These are phyloP conservation scores for Apiotrichum gracile DNA, from an alignment of 1,284 basidiomycete genomes.

Conservation along the genomic window DNA sequence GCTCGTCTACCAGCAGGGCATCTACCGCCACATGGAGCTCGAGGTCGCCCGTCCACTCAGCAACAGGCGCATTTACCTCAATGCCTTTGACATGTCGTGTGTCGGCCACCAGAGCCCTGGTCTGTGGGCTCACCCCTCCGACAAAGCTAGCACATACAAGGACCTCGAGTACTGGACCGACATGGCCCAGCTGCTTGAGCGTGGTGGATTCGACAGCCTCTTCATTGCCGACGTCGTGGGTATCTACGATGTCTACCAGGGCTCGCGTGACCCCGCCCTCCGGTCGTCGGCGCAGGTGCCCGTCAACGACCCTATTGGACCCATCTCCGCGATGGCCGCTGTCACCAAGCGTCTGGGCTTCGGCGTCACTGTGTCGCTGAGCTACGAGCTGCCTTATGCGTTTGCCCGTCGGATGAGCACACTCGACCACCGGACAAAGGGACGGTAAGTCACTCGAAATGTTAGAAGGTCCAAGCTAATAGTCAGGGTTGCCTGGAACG, in stretches of 20 bases:
- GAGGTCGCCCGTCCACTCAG: not conserved
- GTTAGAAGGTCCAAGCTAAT: too few species aligned
- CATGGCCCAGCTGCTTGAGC: constrained; percentile 9
- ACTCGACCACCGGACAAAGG: constrained; percentile 46
- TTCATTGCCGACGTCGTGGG: constrained; percentile 16
- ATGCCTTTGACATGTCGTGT: constrained; percentile 16
- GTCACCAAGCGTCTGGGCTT: constrained; percentile 15
- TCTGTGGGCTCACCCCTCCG: constrained; percentile 10
- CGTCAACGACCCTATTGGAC: constrained; percentile 11
- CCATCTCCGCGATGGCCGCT: constrained; percentile 14
- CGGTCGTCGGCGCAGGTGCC: constrained; percentile 11
- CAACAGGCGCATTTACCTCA: constrained; percentile 11
- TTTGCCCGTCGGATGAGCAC: constrained; percentile 41
- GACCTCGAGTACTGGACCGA: constrained; percentile 16
- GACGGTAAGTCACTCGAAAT: too few species aligned
- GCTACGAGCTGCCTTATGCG: constrained; percentile 39
- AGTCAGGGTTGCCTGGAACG: constrained; percentile 44
- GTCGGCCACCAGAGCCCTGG: constrained; percentile 15
- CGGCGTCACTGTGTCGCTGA: constrained; percentile 18
- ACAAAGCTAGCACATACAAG: constrained; percentile 14
- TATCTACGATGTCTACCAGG: constrained; percentile 15
- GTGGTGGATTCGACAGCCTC: constrained; percentile 8
- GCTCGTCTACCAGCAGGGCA: constrained; percentile 12
- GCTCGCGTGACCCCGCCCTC: constrained; percentile 10
- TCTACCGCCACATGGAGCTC: constrained; percentile 5